Conservation (phyloP, 202 grass and related monocot genomes). For the Panicum hallii region DNA sequence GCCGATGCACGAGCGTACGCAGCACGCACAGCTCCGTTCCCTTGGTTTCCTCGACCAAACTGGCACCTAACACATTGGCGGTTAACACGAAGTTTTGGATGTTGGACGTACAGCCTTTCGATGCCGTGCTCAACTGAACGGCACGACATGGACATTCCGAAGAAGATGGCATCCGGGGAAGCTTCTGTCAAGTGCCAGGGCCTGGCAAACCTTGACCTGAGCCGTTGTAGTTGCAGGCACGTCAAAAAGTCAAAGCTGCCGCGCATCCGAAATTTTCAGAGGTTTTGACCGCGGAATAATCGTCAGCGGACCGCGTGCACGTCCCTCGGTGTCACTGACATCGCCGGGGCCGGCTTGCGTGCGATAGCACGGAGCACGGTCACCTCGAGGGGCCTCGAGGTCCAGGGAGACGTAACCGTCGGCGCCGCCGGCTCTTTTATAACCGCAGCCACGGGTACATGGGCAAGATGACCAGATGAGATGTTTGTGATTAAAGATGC, state of each 20-base stretch:
- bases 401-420: background rate
- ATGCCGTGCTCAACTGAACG: background rate
- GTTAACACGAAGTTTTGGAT: background rate
- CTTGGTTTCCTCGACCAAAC: slow-evolving; percentile 23
- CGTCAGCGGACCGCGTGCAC: background rate
- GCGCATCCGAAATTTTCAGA: background rate
- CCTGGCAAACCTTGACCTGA: background rate
- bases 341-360: background rate
- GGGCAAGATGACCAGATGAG: background rate
- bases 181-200: background rate
- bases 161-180: background rate
- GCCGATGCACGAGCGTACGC: background rate
- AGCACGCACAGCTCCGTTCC: background rate
- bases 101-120: background rate
- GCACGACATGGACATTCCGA: background rate
- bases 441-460: background rate
- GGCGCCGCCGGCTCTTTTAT: background rate
- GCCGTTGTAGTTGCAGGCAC: background rate
- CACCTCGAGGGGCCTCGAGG: background rate
- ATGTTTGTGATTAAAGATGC: too few relatives aligned
- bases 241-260: background rate
- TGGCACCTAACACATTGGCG: background rate
- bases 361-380: background rate
- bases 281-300: slow-evolving; percentile 1
- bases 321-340: background rate